phyloP scores from a whole-genome alignment of 2,329 filamentous ascomycete species.

The Alternaria novae-zelandiae region DNA sequence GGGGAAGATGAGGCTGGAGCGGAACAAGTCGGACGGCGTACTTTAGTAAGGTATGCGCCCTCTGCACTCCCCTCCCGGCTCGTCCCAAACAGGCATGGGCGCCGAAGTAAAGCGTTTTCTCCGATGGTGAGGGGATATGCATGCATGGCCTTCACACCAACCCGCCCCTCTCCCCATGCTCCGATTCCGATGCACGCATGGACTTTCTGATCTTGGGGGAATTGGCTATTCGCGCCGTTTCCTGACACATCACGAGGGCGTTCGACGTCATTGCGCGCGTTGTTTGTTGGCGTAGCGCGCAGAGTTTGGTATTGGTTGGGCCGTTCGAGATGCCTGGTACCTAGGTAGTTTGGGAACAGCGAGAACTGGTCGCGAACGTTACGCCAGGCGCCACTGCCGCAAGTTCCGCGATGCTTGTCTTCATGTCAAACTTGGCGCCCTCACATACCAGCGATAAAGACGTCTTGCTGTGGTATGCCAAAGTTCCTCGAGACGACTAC shows the following conservation, averaged over 20 bases:
- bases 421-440: not conserved
- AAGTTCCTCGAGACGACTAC: not conserved
- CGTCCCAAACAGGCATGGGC: constrained; percentile 7
- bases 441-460: not conserved
- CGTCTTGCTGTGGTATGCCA: not conserved
- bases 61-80: not conserved
- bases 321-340: not conserved
- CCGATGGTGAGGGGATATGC: not conserved
- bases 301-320: not conserved
- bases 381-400: constrained; percentile 8
- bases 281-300: not conserved
- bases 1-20: constrained; percentile 1
- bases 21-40: constrained; percentile 13
- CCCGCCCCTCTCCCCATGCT: constrained; percentile 1
- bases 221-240: constrained; percentile 7
- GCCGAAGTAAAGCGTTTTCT: constrained; percentile 1
- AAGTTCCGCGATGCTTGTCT: constrained; percentile 2
- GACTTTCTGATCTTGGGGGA: not conserved
- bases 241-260: constrained; percentile 2
- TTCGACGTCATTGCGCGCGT: constrained; percentile 5
- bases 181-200: constrained; percentile 6
- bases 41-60: constrained; percentile 10
- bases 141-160: not conserved
- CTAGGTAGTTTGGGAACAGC: not conserved
- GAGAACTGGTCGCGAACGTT: not conserved